Conservation (phyloP, 495 filamentous ascomycete species). For the Neurospora sp. region DNA sequence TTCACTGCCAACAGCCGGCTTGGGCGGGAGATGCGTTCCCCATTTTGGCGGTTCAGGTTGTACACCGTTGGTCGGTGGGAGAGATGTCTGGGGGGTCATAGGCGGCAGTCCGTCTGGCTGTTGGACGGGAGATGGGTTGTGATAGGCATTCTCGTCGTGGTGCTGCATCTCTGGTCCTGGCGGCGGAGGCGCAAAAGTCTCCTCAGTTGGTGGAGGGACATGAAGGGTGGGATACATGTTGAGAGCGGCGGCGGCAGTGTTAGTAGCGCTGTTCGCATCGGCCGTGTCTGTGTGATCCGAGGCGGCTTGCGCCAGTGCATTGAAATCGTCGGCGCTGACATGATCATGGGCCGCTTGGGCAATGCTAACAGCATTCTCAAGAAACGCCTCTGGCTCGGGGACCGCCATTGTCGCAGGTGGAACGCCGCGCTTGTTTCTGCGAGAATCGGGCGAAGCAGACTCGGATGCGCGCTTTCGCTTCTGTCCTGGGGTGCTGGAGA, state of each 20-base stretch:
- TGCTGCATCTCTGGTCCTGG: conserved; percentile 13
- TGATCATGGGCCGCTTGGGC: conserved; percentile 36
- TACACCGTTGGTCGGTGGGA: conserved; percentile 23
- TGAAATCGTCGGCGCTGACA: conserved; percentile 37
- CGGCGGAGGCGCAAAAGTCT: conserved; percentile 46
- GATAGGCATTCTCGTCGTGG: conserved; percentile 25
- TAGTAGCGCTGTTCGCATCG: conserved; percentile 44
- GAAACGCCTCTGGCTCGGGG: conserved; percentile 28
- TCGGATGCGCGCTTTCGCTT: conserved; percentile 38
- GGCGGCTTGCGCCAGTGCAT: conserved; percentile 36
- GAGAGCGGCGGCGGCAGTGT: conserved; percentile 59
- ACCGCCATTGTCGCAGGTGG: conserved; percentile 29
- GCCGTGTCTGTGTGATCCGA: conserved; percentile 35
- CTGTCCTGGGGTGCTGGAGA: conserved; percentile 24
- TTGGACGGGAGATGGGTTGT: conserved; percentile 23
- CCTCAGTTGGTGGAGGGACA: conserved; percentile 60
- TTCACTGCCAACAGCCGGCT: conserved; percentile 87
- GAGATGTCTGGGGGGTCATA: conserved; percentile 32
- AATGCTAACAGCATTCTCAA: conserved; percentile 36
- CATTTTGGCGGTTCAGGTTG: conserved; percentile 15
- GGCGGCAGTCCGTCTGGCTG: conserved; percentile 38
- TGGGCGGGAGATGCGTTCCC: conserved; percentile 28
- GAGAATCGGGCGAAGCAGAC: conserved; percentile 33
- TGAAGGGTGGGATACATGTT: conserved; percentile 59
- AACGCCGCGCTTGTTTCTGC: conserved; percentile 34